Evolutionary conservation across 768 basidiomycete genomes (phyloP).

Genomic region (Serendipita sp.): DNA sequence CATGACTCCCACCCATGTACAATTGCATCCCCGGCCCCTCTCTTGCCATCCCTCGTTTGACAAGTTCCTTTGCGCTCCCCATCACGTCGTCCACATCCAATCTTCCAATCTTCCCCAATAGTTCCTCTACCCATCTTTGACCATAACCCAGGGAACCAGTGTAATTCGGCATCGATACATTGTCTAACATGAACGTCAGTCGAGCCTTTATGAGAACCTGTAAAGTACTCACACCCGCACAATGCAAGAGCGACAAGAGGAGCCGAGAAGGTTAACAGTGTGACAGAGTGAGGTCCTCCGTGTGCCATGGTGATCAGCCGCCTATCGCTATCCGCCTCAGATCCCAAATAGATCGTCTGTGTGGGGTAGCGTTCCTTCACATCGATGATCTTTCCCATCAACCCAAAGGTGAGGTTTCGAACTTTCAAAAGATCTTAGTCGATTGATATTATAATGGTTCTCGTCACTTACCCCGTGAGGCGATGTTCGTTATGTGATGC

Average conservation of each 20-base stretch:
- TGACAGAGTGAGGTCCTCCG: conserved; percentile 45
- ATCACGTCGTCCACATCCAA: conserved; percentile 54
- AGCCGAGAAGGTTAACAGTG: conserved; percentile 33
- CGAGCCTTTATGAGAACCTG: neutral
- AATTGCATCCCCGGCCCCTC: conserved; percentile 36
- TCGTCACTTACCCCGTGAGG: neutral
- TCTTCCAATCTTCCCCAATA: conserved; percentile 44
- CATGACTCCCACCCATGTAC: conserved; percentile 52
- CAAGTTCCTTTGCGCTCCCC: conserved; percentile 34
- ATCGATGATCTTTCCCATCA: neutral
- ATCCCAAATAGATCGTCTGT: neutral
- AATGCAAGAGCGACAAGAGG: conserved; percentile 30
- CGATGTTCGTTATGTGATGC: neutral
- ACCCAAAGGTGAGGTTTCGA: conserved; percentile 5
- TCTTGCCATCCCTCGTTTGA: conserved; percentile 32
- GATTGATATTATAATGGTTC: neutral
- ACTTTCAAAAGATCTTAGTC: conserved; percentile 6
- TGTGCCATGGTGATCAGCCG: conserved; percentile 35
- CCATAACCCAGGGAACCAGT: conserved; percentile 54
- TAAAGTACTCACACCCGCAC: conserved; percentile 41
- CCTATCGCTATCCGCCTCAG: conserved; percentile 13
- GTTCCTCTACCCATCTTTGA: conserved; percentile 35
- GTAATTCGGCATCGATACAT: conserved; percentile 47
- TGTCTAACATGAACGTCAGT: conserved; percentile 26
- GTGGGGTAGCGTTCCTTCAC: neutral